Conservation (phyloP, 495 filamentous ascomycete genomes). For the Penicillium lagena region DNA sequence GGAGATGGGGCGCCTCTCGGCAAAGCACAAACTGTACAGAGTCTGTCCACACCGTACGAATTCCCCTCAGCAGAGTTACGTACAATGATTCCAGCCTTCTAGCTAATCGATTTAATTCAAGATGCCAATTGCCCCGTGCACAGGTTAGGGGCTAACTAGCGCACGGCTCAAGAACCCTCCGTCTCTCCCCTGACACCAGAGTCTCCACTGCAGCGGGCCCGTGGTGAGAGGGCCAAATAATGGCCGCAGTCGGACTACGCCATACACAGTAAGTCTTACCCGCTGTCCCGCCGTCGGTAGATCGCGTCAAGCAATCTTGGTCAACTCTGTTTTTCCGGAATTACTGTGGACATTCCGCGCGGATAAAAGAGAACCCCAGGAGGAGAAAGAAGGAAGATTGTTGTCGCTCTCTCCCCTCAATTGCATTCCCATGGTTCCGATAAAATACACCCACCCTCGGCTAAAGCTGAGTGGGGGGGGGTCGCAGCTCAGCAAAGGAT, state of each 20-base stretch:
- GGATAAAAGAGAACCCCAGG: neutral
- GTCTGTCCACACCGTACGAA: too few species aligned
- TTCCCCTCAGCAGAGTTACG: too few species aligned
- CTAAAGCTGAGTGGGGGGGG: neutral
- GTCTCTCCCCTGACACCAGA: conserved; percentile 2
- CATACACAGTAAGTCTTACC: conserved; percentile 21
- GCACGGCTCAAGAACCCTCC: neutral
- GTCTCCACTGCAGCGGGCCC: conserved; percentile 8
- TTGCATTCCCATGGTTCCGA: too few species aligned
- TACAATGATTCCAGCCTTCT: too few species aligned
- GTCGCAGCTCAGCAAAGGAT: neutral
- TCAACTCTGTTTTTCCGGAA: neutral
- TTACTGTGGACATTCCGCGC: too few species aligned
- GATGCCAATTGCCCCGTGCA: conserved; percentile 9
- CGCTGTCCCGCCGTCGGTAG: conserved; percentile 18
- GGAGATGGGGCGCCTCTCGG: too few species aligned
- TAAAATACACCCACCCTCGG: neutral
- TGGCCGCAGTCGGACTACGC: conserved; percentile 8
- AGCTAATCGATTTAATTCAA: too few species aligned
- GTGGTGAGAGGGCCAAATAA: neutral
- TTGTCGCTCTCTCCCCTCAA: too few species aligned
- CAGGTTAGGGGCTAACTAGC: neutral
- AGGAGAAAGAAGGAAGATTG: too few species aligned
- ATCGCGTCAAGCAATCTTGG: conserved; percentile 7
- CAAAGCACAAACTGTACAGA: too few species aligned